These are phyloP conservation scores for Aspergillus fumigatus DNA, from an alignment of 2,329 filamentous ascomycete genomes.

Conservation along the genomic window DNA sequence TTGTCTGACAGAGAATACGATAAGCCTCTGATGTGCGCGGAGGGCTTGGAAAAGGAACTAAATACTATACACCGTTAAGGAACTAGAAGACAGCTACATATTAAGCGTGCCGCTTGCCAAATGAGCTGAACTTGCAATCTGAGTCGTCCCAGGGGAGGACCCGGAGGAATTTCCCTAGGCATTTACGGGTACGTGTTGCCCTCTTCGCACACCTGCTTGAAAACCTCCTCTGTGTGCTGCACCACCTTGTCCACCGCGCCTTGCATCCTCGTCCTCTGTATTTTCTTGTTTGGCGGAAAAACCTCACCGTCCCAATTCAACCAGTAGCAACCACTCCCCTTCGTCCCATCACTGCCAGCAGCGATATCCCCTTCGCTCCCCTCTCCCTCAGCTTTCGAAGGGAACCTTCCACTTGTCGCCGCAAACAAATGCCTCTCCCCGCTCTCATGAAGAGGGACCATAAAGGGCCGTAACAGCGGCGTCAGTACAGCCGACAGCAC, in stretches of 20 bases:
- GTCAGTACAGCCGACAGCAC: constrained; percentile 5
- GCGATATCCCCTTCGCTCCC: constrained; percentile 7
- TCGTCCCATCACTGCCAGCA: constrained; percentile 9
- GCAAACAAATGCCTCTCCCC: constrained; percentile 44
- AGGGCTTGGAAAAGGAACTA: not conserved
- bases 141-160: too few relatives aligned
- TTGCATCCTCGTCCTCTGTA: constrained; percentile 3
- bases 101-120: not conserved
- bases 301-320: constrained; percentile 11
- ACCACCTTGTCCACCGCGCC: constrained; percentile 12
- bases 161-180: constrained; percentile 11
- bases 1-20: not conserved
- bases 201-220: constrained; percentile 10
- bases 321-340: constrained; percentile 15
- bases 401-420: constrained; percentile 30
- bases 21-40: not conserved
- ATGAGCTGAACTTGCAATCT: not conserved
- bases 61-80: not conserved
- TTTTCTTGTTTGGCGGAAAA: constrained; percentile 6
- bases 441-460: constrained; percentile 28
- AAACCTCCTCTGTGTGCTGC: constrained; percentile 13
- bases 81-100: not conserved
- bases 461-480: constrained; percentile 14
- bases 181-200: constrained; percentile 14
- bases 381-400: constrained; percentile 6